Conservation (phyloP, 1,284 basidiomycete species). For the Tilletia setariae region DNA sequence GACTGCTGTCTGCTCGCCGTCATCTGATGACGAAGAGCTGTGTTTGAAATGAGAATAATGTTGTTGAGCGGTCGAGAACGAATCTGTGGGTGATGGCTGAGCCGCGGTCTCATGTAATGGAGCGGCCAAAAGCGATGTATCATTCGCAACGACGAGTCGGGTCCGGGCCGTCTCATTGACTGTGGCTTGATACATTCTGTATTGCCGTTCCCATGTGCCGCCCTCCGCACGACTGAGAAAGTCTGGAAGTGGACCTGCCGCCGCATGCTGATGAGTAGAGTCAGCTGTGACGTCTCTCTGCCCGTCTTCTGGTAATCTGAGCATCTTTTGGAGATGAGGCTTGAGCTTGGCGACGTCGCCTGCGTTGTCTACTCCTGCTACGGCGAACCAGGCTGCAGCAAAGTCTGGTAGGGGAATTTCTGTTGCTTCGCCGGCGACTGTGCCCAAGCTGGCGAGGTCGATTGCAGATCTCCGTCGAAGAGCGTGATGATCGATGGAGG, state of each 20-base stretch:
- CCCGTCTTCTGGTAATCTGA: background rate
- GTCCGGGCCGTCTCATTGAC: slow-evolving; percentile 8
- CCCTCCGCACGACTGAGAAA: no score
- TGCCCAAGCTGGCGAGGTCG: background rate
- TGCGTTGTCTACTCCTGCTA: slow-evolving; percentile 32
- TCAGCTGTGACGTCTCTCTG: no score
- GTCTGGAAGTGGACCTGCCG: background rate
- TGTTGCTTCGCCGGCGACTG: background rate
- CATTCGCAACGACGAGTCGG: slow-evolving; percentile 33
- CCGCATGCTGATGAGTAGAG: no score
- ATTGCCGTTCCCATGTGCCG: no score
- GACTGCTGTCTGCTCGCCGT: slow-evolving; percentile 22
- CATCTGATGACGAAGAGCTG: background rate
- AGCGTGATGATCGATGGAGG: background rate
- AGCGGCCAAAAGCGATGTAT: slow-evolving; percentile 33
- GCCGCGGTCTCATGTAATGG: slow-evolving; percentile 21
- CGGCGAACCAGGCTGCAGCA: slow-evolving; percentile 37
- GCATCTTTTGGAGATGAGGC: slow-evolving; percentile 18
- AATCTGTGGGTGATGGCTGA: background rate
- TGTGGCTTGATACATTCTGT: background rate
- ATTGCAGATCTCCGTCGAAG: background rate
- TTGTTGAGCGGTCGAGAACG: background rate
- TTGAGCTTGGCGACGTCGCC: slow-evolving; percentile 21
- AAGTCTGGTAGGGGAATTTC: slow-evolving; percentile 10
- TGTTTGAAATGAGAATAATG: background rate